Conservation (phyloP, 225 moss, liverwort and hornwort genomes). For the Sphagnum tenellum region DNA sequence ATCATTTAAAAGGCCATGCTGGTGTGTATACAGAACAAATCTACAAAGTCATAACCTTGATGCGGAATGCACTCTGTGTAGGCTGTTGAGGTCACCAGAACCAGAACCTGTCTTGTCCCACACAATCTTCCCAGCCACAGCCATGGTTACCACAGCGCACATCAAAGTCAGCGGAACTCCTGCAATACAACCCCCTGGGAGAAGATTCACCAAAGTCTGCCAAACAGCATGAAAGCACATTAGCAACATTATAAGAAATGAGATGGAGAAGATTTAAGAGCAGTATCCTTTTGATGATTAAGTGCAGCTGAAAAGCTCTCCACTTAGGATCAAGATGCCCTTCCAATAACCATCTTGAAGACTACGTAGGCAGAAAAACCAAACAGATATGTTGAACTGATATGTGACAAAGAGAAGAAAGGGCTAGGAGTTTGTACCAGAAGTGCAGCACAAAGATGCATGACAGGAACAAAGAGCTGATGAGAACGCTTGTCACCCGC, state of each 20-base stretch:
- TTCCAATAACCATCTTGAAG: no score
- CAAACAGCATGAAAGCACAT: neutral
- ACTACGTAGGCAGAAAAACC: no score
- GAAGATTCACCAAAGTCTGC: constrained; percentile 65
- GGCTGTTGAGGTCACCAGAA: constrained; percentile 15
- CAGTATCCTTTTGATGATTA: no score
- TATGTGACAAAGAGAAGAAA: no score
- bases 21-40: no score
- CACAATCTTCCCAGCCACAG: constrained; percentile 56
- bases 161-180: constrained; percentile 49
- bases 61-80: constrained; percentile 30
- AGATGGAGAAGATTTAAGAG: neutral
- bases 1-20: no score
- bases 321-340: no score
- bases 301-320: no score
- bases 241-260: neutral
- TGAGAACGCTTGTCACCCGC: constrained; percentile 53
- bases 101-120: constrained; percentile 59
- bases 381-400: no score
- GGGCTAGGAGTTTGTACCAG: constrained; percentile 26
- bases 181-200: constrained; percentile 54
- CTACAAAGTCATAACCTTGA: constrained; percentile 2
- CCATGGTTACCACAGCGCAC: constrained; percentile 39
- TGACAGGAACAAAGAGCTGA: constrained; percentile 71
- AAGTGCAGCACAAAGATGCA: constrained; percentile 86